Conservation (phyloP, 2,329 filamentous ascomycete species). For the Calonectria pseudoturangicola region DNA sequence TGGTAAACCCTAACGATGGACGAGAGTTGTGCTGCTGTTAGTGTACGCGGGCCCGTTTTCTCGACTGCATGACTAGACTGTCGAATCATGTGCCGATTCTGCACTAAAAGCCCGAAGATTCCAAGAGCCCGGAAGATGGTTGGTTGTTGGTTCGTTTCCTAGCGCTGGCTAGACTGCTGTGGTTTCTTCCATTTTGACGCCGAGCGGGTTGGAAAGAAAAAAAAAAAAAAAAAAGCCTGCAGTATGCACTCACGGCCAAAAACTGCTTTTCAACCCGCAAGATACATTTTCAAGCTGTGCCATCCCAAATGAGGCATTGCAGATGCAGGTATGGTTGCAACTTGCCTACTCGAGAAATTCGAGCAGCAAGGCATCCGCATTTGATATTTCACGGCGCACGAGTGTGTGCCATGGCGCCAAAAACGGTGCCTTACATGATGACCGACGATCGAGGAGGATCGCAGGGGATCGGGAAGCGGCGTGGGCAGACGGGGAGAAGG, state of each 20-base stretch:
- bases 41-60: slow-evolving; percentile 28
- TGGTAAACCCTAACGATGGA: slow-evolving; percentile 14
- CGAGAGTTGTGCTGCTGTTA: slow-evolving; percentile 15
- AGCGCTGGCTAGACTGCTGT: not conserved
- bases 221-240: not conserved
- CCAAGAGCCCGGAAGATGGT: slow-evolving; percentile 25
- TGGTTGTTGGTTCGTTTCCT: slow-evolving; percentile 18
- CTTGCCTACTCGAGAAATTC: not conserved
- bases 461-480: slow-evolving; percentile 22
- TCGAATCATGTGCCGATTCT: slow-evolving; percentile 30
- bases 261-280: slow-evolving; percentile 7
- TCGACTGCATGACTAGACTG: slow-evolving; percentile 34
- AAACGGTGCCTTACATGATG: slow-evolving; percentile 51
- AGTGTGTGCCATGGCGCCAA: slow-evolving; percentile 28
- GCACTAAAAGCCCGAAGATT: slow-evolving; percentile 25
- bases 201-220: not conserved
- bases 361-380: slow-evolving; percentile 22
- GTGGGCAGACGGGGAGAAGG: not conserved
- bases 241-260: slow-evolving; percentile 17
- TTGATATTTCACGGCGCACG: slow-evolving; percentile 16
- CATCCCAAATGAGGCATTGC: slow-evolving; percentile 16
- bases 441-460: slow-evolving; percentile 30
- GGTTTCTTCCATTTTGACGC: slow-evolving; percentile 4
- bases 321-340: slow-evolving; percentile 13
- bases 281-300: not conserved